These are phyloP conservation scores for Suhomyces sp. DNA, from an alignment of 805 yeast species.

Conservation along the genomic window DNA sequence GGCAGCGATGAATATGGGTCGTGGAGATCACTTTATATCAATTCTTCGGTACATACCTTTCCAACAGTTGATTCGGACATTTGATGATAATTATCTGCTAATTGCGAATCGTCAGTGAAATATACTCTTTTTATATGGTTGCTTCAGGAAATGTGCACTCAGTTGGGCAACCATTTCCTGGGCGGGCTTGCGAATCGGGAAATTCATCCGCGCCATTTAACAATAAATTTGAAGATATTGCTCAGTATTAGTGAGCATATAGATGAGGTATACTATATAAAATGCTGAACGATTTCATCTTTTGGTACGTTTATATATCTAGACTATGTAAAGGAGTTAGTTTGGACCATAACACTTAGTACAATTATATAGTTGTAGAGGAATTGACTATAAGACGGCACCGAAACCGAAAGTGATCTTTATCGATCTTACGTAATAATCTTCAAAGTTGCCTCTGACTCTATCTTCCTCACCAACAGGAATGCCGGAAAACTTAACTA, in stretches of 20 bases:
- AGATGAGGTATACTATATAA: not conserved
- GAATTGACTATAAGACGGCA: constrained; percentile 58
- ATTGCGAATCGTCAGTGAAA: not conserved
- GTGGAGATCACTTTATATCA: not conserved
- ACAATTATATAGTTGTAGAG: not conserved
- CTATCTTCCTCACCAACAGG: constrained; percentile 95
- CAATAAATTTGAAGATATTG: too few relatives aligned
- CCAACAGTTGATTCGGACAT: constrained; percentile 23
- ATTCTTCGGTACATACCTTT: constrained; percentile 17
- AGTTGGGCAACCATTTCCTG: not conserved
- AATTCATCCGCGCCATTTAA: not conserved
- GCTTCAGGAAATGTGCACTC: not conserved
- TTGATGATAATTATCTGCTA: not conserved
- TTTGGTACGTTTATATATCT: not conserved
- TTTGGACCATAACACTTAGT: too few relatives aligned
- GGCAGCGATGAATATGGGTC: not conserved
- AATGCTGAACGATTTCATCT: not conserved
- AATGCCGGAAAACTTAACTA: constrained; percentile 78
- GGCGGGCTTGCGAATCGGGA: not conserved
- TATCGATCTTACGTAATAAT: constrained; percentile 84
- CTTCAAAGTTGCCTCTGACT: constrained; percentile 80
- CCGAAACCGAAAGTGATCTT: constrained; percentile 94
- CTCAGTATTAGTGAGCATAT: not conserved
- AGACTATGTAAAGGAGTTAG: not conserved
- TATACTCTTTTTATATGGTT: not conserved